Base-by-base conservation (phyloP, 2,329 filamentous ascomycete genomes). In the Ceratocystis ficicola region DNA sequence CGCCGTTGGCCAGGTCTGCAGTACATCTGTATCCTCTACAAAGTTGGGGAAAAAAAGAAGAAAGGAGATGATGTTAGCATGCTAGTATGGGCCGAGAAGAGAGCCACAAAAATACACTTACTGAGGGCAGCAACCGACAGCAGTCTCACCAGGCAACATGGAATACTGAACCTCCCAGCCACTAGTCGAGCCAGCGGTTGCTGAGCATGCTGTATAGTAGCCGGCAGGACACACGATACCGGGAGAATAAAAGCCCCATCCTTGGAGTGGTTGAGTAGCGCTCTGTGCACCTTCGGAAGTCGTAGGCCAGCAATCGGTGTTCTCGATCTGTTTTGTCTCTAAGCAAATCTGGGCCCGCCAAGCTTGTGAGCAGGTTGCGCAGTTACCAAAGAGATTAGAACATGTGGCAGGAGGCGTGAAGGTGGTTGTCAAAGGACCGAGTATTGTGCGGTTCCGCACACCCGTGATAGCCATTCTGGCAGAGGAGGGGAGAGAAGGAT, bases 221-320 rank as follows among this genome's bases (percentile, higher is more conserved):
- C 74, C 74, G 2, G 63, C 61, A 0, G 74, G 75, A 64, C 74
- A 76, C 1, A 68, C 65, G 8, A 74, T 44, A 0, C 74, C 75
- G 0, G 74, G 74, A 2, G 73, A 75, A 65, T 76, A 75, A 65
- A 73, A 73, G 2, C 73, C 72, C 71, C 72, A 71, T 22, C 72
- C 72, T 10, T 66, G 61, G 41, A 66, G 48, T 12, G 64, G 64
- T 28, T 60, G 64, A 15, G 32, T 46, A n/a, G 64, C 36, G 10
- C 57, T 66, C 44, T 46, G n/a, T 6, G 62, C 57, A 22, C 64
- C 64, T 22, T 7, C 25, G 5, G 57, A 62, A 5, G 66, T 67
- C 1, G 30, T 5, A 22, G 66, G 66, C 66, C 66, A 67, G 50
- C 66, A 67, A 36, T 55, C 60, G 5, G 66, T 65, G 63, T 67